These are phyloP conservation scores for Prunella vulgaris DNA, from an alignment of 257 asterid species.

Conservation along the genomic window DNA sequence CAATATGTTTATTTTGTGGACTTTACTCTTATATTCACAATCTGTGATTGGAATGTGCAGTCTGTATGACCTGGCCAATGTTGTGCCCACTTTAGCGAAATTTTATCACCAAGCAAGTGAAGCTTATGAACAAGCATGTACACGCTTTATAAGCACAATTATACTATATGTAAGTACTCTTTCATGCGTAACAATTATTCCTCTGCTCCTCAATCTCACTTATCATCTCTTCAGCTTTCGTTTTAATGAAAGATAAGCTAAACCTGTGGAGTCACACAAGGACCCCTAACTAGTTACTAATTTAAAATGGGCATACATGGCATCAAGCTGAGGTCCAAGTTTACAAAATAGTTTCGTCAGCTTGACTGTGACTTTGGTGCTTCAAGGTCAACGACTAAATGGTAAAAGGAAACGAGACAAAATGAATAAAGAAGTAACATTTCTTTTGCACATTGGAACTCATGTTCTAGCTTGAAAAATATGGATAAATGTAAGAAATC, in stretches of 20 bases:
- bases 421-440: background rate
- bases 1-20: background rate
- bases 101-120: slow-evolving; percentile 99
- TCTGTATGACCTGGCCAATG: slow-evolving; percentile 94
- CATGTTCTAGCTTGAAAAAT: background rate
- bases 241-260: background rate
- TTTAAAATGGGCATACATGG: background rate
- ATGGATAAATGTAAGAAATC: background rate
- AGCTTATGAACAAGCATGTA: slow-evolving; percentile 94
- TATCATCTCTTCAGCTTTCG: background rate
- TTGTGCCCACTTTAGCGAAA: slow-evolving; percentile 90
- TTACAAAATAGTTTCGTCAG: background rate
- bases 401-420: background rate
- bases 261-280: background rate
- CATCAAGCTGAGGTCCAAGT: background rate
- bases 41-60: slow-evolving; percentile 52
- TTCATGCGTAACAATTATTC: slow-evolving; percentile 13
- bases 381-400: background rate
- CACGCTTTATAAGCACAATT: slow-evolving; percentile 78
- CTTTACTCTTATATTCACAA: slow-evolving; percentile 17
- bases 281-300: background rate
- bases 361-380: background rate
- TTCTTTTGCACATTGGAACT: background rate
- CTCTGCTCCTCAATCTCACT: slow-evolving; percentile 1
- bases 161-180: slow-evolving; percentile 67